phyloP scores from a whole-genome alignment of 495 filamentous ascomycete genomes.

The Amniculicola lignicola region DNA sequence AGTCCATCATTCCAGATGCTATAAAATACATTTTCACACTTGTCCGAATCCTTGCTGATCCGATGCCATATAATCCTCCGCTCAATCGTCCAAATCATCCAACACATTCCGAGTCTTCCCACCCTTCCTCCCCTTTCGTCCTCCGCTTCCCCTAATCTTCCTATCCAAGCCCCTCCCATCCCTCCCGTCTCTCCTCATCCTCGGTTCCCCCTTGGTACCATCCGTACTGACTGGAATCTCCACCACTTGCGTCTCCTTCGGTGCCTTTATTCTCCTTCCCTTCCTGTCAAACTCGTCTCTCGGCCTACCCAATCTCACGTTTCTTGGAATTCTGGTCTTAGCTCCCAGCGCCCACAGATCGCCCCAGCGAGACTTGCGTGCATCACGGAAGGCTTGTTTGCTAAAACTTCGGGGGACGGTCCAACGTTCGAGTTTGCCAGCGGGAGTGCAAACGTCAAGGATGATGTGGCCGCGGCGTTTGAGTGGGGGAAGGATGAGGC shows the following conservation, averaged over 20 bases:
- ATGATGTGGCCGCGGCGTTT: constrained; percentile 86
- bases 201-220: constrained; percentile 26
- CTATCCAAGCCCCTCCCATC: constrained; percentile 35
- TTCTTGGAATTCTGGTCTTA: constrained; percentile 69
- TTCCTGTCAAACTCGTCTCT: constrained; percentile 32
- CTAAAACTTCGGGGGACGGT: constrained; percentile 78
- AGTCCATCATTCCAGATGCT: no score
- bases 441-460: constrained; percentile 86
- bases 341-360: constrained; percentile 94
- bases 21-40: no score
- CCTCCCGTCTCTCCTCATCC: constrained; percentile 31
- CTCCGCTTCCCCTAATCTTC: constrained; percentile 36
- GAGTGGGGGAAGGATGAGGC: constrained; percentile 71
- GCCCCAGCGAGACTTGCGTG: constrained; percentile 85
- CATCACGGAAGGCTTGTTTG: constrained; percentile 80
- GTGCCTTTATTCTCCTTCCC: constrained; percentile 28
- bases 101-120: constrained; percentile 39
- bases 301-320: constrained; percentile 55
- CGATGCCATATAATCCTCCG: not conserved
- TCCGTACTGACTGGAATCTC: no score
- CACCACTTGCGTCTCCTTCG: constrained; percentile 24
- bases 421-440: constrained; percentile 89
- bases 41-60: no score
- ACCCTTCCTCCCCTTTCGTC: constrained; percentile 41
- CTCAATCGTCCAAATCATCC: constrained; percentile 8